Base-by-base conservation (phyloP, 768 basidiomycete species). In the Macrocybe gigantea region DNA sequence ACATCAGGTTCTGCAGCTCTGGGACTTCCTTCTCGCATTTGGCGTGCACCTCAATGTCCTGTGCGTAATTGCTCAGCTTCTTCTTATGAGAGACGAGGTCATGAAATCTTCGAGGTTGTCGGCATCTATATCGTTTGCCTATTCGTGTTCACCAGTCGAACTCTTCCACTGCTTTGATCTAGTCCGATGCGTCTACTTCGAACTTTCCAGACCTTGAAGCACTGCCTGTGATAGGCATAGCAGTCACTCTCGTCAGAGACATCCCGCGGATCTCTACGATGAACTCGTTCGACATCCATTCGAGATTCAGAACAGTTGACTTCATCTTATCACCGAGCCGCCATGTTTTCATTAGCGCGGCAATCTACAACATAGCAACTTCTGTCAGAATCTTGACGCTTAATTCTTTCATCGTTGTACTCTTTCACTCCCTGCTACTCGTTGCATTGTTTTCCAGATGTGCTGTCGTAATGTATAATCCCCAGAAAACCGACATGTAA, bases 1-100 rank as follows among this genome's bases (percentile, higher is more conserved):
- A 7, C 88, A 93, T 60, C 89, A 98, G 68, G 95, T 97, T 22
- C 74, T 99, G 30, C 85, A 85, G 54, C 70, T 99, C 45, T 99
- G 96, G 95, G 96, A 99, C 64, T 99, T 98, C 61, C 76, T 99
- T 7, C 75, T 99, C 29, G 92, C 95, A 3, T 98, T 94, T 59
- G 96, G 96, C 10, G 89, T 94, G 15, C 96, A 98, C 60, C 74
- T 99, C 13, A 99, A 99, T 59, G 86, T 99, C 8, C 73, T 99
- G 11, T 97, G 94, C 60, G 93, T 98, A 3, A 97, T 98, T 51
- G 95, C 96, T 6, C 96, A 98, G 59, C 68, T 99, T 4, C 63
- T 94, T 3, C 77, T 95, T 8, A 95, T 97, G 67, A 75, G 93
- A 49, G 86, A 90, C 39, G 89, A 93, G 40, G 80, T 99, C 41